phyloP scores from a whole-genome alignment of 768 basidiomycete genomes.

The Cantharellus cinnabarinus region DNA sequence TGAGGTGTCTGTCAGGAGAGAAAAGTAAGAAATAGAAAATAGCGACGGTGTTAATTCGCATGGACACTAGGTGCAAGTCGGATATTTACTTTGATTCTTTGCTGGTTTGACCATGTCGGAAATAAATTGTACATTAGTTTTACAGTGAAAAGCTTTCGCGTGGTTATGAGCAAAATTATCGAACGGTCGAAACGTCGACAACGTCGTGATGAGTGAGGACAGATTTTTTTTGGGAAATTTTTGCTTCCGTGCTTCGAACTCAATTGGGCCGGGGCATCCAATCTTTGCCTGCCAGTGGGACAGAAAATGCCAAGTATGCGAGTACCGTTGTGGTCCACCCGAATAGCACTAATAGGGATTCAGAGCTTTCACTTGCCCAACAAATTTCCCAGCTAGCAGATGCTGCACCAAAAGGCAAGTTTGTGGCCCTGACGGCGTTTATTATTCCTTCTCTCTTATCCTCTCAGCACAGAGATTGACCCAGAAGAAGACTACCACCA shows the following conservation, averaged over 20 bases:
- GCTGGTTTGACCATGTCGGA: not conserved
- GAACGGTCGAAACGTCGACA: too few relatives aligned
- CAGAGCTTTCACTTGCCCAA: slow-evolving; percentile 21
- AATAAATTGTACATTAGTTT: not conserved
- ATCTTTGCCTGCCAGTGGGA: not conserved
- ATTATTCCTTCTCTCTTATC: not conserved
- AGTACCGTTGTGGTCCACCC: not conserved
- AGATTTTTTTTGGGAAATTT: too few relatives aligned
- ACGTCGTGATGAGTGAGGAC: too few relatives aligned
- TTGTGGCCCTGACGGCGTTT: slow-evolving; percentile 1
- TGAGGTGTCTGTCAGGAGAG: slow-evolving; percentile 11
- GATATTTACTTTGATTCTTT: not conserved
- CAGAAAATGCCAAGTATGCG: not conserved
- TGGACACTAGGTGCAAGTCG: not conserved
- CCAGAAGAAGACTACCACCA: slow-evolving; percentile 38
- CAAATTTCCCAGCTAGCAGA: slow-evolving; percentile 69
- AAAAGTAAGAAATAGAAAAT: not conserved
- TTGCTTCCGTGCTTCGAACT: too few relatives aligned
- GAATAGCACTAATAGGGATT: not conserved
- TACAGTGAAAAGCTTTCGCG: not conserved
- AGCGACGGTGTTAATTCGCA: not conserved
- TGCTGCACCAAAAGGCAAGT: slow-evolving; percentile 43
- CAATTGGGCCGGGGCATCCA: too few relatives aligned
- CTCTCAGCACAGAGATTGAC: not conserved
- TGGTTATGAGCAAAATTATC: too few relatives aligned